Base-by-base conservation (phyloP, 139 green algal genomes). In the Tetradesmus lagerheimii region DNA sequence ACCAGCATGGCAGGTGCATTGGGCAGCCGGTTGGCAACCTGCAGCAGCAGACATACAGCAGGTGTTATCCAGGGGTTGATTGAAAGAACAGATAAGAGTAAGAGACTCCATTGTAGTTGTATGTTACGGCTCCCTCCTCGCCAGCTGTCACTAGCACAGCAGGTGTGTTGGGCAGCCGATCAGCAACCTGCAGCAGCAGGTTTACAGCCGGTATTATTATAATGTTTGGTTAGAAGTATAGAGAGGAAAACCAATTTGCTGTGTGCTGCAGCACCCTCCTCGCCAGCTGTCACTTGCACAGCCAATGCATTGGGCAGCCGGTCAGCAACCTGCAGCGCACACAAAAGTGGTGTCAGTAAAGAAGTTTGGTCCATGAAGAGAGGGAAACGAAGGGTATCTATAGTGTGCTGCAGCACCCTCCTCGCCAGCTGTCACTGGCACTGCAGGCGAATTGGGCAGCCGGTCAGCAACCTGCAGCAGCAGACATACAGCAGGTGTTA, bases 141-240 rank as follows among this genome's bases (percentile, higher is more conserved):
- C 97, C 97, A 0, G 94, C 96, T 6, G 97, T 97, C 16, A 99
- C 94, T 37, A 99, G 92, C 43, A 98, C 94, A 1, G 95, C 97
- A 35, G 85, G 77, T 0, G 94, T 92, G 15, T 92, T 92, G 31
- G 95, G 92, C 37, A 96, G 92, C 29, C 91, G 89, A 31, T 93
- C 90, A 62, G 95, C 88, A 14, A 97, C 93, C 93, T 97, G 93
- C 16, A 76, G 47, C 12, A 18, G 6, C 47, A 62, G 12, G 20
- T 20, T 9, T 15, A 9, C 43, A 5, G 43, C 43, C 5, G 43
- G 9, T 50, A n/a, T n/a, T n/a, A n/a, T n/a, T n/a, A n/a, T n/a
- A n/a, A n/a, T n/a, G n/a, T n/a, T n/a, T n/a, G n/a, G n/a, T n/a
- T n/a, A n/a, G n/a, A n/a, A n/a, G n/a, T n/a, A n/a, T n/a, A n/a